phyloP scores from a whole-genome alignment of 2,329 filamentous ascomycete species.

The Metarhizium robertsii region DNA sequence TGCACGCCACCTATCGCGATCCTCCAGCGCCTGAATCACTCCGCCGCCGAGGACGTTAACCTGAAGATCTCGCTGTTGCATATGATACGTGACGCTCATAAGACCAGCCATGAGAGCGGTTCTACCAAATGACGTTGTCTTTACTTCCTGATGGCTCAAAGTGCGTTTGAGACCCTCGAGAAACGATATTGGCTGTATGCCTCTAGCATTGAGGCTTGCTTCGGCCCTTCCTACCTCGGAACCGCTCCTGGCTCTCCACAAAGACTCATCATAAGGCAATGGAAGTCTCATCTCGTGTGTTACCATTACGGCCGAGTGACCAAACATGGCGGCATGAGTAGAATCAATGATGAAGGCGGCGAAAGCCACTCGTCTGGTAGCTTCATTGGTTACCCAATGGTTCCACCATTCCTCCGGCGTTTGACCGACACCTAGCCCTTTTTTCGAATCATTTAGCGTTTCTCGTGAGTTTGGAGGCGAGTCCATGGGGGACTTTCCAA shows the following conservation, averaged over 20 bases:
- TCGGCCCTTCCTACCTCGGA: constrained; percentile 81
- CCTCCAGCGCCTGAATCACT: constrained; percentile 70
- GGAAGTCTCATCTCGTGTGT: constrained; percentile 90
- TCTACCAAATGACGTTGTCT: constrained; percentile 87
- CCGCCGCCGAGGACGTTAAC: constrained; percentile 70
- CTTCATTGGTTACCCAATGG: constrained; percentile 90
- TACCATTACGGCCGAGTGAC: constrained; percentile 93
- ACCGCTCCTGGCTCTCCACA: constrained; percentile 87
- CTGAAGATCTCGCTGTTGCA: constrained; percentile 85
- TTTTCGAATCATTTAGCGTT: constrained; percentile 39
- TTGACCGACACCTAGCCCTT: constrained; percentile 56
- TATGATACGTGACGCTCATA: constrained; percentile 91
- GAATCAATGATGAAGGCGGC: constrained; percentile 93
- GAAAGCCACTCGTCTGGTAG: constrained; percentile 82
- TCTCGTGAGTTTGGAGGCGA: constrained; percentile 66
- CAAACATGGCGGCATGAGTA: constrained; percentile 96
- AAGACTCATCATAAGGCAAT: constrained; percentile 80
- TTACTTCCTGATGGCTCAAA: constrained; percentile 73
- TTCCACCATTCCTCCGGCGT: constrained; percentile 90
- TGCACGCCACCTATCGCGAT: constrained; percentile 82
- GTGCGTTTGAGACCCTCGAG: constrained; percentile 86
- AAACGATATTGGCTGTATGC: constrained; percentile 77
- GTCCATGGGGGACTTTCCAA: constrained; percentile 75
- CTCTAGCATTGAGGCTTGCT: constrained; percentile 67
- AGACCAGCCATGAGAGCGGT: constrained; percentile 91